Evolutionary conservation across 148 eudicot species (phyloP).

Genomic region (Linanthus parryae): DNA sequence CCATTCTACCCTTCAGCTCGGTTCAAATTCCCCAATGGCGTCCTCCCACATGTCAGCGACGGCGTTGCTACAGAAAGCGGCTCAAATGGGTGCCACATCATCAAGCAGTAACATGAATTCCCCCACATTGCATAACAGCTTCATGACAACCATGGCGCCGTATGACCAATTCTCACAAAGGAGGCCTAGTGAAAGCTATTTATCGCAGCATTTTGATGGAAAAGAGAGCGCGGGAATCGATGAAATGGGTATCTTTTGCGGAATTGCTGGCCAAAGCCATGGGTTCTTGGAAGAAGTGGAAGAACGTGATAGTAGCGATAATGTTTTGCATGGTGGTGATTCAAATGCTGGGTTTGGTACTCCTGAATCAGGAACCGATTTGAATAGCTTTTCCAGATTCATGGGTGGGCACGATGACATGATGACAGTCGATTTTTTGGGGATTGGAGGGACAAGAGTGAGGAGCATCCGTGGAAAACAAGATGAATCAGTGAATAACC

Average conservation of each 20-base stretch:
- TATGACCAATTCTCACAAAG: slow-evolving; percentile 3
- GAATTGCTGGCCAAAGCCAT: not conserved
- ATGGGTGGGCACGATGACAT: not conserved
- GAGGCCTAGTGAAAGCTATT: not conserved
- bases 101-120: slow-evolving; percentile 1
- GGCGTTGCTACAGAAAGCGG: slow-evolving; percentile 8
- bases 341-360: not conserved
- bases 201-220: not conserved
- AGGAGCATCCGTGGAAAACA: slow-evolving; percentile 1
- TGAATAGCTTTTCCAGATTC: not conserved
- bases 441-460: slow-evolving; percentile 5
- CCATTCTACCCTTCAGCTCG: slow-evolving; percentile 3
- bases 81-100: slow-evolving; percentile 12
- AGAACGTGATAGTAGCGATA: not conserved
- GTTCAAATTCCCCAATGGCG: not conserved
- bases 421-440: slow-evolving; percentile 6
- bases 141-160: not conserved
- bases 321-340: not conserved
- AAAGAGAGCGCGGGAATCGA: not conserved
- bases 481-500: not conserved
- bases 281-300: slow-evolving; percentile 1
- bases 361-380: not conserved
- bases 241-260: not conserved
- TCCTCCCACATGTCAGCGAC: slow-evolving; percentile 4
- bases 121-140: not conserved